Conservation (phyloP, 305 asterid genomes). For the Euphrasia arctica region DNA sequence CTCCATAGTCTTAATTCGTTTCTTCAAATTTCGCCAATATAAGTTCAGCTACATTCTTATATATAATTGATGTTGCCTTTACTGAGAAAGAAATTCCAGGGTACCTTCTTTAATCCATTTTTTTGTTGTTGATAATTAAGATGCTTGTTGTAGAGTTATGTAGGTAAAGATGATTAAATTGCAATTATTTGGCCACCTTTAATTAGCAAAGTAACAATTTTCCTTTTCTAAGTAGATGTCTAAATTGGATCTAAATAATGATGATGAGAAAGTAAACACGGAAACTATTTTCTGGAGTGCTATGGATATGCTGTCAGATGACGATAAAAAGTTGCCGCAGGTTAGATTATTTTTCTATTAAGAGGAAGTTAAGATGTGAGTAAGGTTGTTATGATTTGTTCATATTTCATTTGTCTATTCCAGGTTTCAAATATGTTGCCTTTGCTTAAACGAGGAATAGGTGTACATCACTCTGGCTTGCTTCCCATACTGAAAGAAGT, state of each 20-base stretch:
- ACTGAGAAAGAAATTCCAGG: background rate
- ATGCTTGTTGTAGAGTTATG: constrained; percentile 21
- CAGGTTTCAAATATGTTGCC: constrained; percentile 97
- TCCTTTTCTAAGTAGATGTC: constrained; percentile 63
- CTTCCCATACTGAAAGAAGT: constrained; percentile 98
- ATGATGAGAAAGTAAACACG: constrained; percentile 83
- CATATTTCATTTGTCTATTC: constrained; percentile 12
- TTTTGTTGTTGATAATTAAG: constrained; percentile 14
- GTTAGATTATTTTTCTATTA: constrained; percentile 34
- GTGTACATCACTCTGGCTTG: constrained; percentile 99
- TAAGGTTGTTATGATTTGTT: constrained; percentile 6
- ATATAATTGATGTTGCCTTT: constrained; percentile 9
- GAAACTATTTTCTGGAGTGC: constrained; percentile 99
- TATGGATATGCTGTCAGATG: constrained; percentile 98
- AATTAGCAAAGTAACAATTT: constrained; percentile 14
- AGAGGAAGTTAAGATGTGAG: constrained; percentile 17
- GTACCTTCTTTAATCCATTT: background rate
- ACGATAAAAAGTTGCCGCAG: constrained; percentile 96
- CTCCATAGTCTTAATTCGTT: background rate
- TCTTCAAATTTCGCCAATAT: constrained; percentile 7
- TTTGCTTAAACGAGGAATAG: constrained; percentile 89
- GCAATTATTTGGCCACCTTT: constrained; percentile 20
- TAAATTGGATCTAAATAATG: constrained; percentile 83
- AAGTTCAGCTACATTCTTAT: constrained; percentile 12
- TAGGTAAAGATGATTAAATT: constrained; percentile 2